A percentile compares a stretch with the other conserved stretches of the same genome.
Conservation (phyloP, 208 protist genomes). For the Angomonas desouzai region DNA sequence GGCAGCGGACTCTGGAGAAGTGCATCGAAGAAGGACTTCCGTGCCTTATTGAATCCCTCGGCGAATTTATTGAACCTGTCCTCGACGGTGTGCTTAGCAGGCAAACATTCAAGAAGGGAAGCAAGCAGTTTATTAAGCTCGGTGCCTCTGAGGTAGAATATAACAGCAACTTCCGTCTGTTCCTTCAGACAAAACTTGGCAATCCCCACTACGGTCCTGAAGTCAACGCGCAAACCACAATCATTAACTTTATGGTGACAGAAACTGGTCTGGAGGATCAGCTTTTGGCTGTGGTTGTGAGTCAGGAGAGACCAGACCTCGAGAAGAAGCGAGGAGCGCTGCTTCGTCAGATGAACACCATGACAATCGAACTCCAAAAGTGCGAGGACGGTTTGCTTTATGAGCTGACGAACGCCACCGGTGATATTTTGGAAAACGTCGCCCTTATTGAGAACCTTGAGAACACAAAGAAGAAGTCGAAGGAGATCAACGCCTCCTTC, state of each 20-base stretch:
- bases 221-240: constrained; percentile 97
- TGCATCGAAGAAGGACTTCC: constrained; percentile 91
- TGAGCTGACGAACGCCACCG: constrained; percentile 92
- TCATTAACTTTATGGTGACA: constrained; percentile 99
- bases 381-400: constrained; percentile 97
- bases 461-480: constrained; percentile 95
- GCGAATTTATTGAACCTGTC: constrained; percentile 96
- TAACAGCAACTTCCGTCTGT: constrained; percentile 95
- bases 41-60: constrained; percentile 95
- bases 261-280: constrained; percentile 98
- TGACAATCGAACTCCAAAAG: constrained; percentile 97
- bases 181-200: constrained; percentile 97
- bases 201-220: constrained; percentile 99
- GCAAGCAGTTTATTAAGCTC: constrained; percentile 91
- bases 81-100: constrained; percentile 96
- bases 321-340: constrained; percentile 95
- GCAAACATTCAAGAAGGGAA: constrained; percentile 93
- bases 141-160: constrained; percentile 96
- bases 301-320: constrained; percentile 96
- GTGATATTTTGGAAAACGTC: constrained; percentile 96
- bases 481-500: constrained; percentile 95
- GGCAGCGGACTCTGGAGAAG: constrained; percentile 89
- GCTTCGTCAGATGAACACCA: constrained; percentile 97
- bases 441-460: constrained; percentile 96
- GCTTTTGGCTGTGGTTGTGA: constrained; percentile 97